Percentiles rank a stretch among this genome's conserved stretches.
Conservation (phyloP, 306 rosid genomes). For the Pterocarpus macrocarpus region DNA sequence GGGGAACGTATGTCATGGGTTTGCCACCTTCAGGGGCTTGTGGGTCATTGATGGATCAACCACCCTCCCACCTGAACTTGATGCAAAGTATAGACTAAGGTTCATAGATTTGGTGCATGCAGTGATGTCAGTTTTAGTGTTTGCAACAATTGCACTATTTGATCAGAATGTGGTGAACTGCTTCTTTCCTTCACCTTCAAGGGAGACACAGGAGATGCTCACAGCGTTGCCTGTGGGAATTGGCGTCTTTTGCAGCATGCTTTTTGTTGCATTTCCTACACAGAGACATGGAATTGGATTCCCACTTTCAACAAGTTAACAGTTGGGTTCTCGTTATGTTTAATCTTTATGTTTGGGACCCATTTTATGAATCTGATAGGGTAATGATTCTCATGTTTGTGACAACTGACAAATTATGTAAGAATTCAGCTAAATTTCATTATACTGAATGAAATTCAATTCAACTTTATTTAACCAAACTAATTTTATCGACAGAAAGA, state of each 20-base stretch:
- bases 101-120: conserved; percentile 70
- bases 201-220: conserved; percentile 55
- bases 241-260: conserved; percentile 63
- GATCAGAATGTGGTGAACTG: conserved; percentile 71
- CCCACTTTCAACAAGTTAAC: conserved; percentile 50
- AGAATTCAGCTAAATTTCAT: background rate
- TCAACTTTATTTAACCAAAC: conserved; percentile 6
- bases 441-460: conserved; percentile 12
- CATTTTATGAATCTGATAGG: background rate
- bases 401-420: no score
- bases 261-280: conserved; percentile 68
- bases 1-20: conserved; percentile 70
- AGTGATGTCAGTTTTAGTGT: conserved; percentile 64
- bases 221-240: conserved; percentile 65
- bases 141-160: conserved; percentile 69
- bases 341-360: background rate
- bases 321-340: background rate
- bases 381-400: background rate
- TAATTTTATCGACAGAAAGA: background rate
- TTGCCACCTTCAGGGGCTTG: conserved; percentile 70
- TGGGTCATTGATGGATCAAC: conserved; percentile 75
- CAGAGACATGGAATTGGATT: conserved; percentile 81
- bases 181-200: conserved; percentile 65
- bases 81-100: conserved; percentile 50
- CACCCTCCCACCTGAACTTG: conserved; percentile 45